A percentile compares a stretch with the other conserved stretches of the same genome.
Conservation (phyloP, 768 basidiomycete species). For the Lentinula boryana region DNA sequence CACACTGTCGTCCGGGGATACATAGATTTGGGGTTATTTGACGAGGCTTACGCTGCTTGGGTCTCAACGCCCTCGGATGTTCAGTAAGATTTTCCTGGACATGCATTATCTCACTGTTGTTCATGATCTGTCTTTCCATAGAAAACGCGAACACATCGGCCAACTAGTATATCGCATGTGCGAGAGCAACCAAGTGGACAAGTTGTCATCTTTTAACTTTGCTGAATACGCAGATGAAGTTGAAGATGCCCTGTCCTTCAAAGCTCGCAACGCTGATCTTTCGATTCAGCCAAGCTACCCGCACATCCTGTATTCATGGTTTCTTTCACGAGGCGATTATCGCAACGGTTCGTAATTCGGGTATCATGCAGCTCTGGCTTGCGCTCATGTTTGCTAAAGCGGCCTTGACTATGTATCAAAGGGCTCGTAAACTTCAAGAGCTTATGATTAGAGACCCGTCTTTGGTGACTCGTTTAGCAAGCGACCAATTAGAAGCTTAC, state of each 20-base stretch:
- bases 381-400: conserved; percentile 40
- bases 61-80: conserved; percentile 69
- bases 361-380: conserved; percentile 6
- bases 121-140: conserved; percentile 23
- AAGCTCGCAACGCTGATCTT: conserved; percentile 91
- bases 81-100: conserved; percentile 50
- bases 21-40: conserved; percentile 67
- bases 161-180: conserved; percentile 91
- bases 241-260: conserved; percentile 83
- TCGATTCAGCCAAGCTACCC: conserved; percentile 81
- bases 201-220: conserved; percentile 79
- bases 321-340: conserved; percentile 81
- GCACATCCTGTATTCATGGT: conserved; percentile 92
- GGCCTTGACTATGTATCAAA: conserved; percentile 88
- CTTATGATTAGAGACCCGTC: conserved; percentile 33
- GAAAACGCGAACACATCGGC: conserved; percentile 76
- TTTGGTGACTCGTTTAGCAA: conserved; percentile 40
- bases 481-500: conserved; percentile 75
- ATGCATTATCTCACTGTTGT: conserved; percentile 1
- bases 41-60: conserved; percentile 82
- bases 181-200: conserved; percentile 76
- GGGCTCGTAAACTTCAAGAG: conserved; percentile 72
- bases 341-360: conserved; percentile 65
- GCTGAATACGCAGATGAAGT: conserved; percentile 81
- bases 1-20: conserved; percentile 69